Conservation (phyloP, 129 eudicot genomes). For the Pulicaria dysenterica region DNA sequence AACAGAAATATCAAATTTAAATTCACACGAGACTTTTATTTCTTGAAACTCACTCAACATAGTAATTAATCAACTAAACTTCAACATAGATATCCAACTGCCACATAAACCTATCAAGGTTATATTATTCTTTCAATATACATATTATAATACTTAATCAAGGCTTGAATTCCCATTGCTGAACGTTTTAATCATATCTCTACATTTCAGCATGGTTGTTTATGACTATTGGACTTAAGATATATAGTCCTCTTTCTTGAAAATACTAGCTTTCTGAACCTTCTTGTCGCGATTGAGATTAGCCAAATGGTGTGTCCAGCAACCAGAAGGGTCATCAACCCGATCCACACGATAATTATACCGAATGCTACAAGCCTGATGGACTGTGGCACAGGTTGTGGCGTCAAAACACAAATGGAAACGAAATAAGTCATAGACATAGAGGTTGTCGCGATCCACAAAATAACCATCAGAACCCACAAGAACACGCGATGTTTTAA, state of each 20-base stretch:
- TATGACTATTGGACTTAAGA: not conserved
- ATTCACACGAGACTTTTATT: too few relatives aligned
- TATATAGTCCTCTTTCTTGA: conserved; percentile 20
- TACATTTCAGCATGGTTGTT: conserved; percentile 13
- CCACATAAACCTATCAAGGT: too few relatives aligned
- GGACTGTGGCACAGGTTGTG: not conserved
- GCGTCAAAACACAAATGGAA: conserved; percentile 36
- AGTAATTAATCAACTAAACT: too few relatives aligned
- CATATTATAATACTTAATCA: too few relatives aligned
- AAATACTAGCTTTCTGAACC: not conserved
- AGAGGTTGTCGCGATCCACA: conserved; percentile 54
- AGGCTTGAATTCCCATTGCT: not conserved
- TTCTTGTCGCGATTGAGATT: not conserved
- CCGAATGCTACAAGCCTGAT: not conserved
- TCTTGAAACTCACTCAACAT: too few relatives aligned
- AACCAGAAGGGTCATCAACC: conserved; percentile 43
- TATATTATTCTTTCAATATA: too few relatives aligned
- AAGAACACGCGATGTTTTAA: conserved; percentile 33
- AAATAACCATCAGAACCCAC: conserved; percentile 52
- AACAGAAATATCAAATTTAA: too few relatives aligned
- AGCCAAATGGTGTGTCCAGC: conserved; percentile 30
- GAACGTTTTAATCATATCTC: not conserved
- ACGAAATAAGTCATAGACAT: conserved; percentile 40
- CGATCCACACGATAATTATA: conserved; percentile 37
- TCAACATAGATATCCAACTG: too few relatives aligned